Conservation (phyloP, 140 eudicot species). For the Bidens hawaiensis region DNA sequence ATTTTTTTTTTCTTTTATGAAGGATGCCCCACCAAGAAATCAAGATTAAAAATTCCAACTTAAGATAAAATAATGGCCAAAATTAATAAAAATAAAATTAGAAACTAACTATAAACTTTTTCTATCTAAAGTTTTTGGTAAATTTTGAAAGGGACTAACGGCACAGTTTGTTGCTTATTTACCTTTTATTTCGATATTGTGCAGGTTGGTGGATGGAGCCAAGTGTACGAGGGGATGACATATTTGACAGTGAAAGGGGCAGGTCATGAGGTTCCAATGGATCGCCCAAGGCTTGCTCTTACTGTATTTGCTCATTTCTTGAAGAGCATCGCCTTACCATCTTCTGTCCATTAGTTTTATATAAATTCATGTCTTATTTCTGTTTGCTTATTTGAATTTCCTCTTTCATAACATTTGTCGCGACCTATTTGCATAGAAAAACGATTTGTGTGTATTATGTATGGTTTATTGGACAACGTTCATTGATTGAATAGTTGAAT, state of each 20-base stretch:
- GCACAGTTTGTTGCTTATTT: no score
- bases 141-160: no score
- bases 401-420: neutral
- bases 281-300: constrained; percentile 51
- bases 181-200: no score
- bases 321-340: constrained; percentile 38
- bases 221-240: constrained; percentile 60
- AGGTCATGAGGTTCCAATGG: constrained; percentile 73
- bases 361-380: neutral
- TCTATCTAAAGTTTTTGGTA: no score
- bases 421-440: neutral
- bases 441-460: neutral
- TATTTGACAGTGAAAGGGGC: constrained; percentile 66
- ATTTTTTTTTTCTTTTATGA: neutral
- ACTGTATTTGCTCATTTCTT: constrained; percentile 53
- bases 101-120: no score
- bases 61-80: neutral
- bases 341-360: constrained; percentile 12
- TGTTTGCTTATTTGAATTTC: neutral
- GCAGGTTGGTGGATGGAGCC: constrained; percentile 83
- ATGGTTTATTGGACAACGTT: neutral
- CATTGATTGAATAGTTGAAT: no score
- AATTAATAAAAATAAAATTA: neutral
- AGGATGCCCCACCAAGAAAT: neutral
- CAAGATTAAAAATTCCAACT: no score